Conservation (phyloP, 2,329 filamentous ascomycete species). For the Sphaerulina vaccinii region DNA sequence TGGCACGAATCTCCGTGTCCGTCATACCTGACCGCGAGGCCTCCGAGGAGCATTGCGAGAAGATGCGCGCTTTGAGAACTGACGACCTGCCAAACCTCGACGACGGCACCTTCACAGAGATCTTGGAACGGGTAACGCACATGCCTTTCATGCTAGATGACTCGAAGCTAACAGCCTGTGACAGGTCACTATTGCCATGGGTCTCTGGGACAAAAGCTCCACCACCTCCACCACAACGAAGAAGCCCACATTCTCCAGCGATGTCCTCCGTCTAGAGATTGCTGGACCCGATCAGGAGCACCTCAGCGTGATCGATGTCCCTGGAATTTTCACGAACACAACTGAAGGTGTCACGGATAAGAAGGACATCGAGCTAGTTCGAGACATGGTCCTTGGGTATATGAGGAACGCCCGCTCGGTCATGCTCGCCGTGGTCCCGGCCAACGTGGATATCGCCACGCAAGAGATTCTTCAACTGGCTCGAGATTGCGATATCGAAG, state of each 20-base stretch:
- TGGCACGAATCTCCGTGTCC: slow-evolving; percentile 17
- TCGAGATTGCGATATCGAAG: slow-evolving; percentile 35
- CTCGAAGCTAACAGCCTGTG: no score
- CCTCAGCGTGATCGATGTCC: slow-evolving; percentile 35
- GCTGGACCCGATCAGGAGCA: slow-evolving; percentile 32
- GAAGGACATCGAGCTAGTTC: slow-evolving; percentile 41
- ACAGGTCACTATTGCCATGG: slow-evolving; percentile 25
- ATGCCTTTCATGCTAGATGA: no score
- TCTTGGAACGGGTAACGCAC: slow-evolving; percentile 29
- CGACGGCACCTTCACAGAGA: slow-evolving; percentile 22
- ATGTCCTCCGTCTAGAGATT: slow-evolving; percentile 34
- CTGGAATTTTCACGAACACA: slow-evolving; percentile 38
- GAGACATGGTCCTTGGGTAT: slow-evolving; percentile 42
- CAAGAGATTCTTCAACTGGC: slow-evolving; percentile 49
- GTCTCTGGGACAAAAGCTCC: slow-evolving; percentile 11
- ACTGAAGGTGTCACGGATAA: slow-evolving; percentile 39
- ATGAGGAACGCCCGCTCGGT: slow-evolving; percentile 44
- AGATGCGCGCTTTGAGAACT: slow-evolving; percentile 15
- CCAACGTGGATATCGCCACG: slow-evolving; percentile 47
- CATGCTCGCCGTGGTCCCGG: slow-evolving; percentile 46
- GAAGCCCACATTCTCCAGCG: slow-evolving; percentile 31
- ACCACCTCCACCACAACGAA: neutral
- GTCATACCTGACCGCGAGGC: slow-evolving; percentile 26
- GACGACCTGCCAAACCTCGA: slow-evolving; percentile 22
- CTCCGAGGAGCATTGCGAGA: slow-evolving; percentile 14